phyloP scores from a whole-genome alignment of 768 basidiomycete species.

The Tulasnella sp. region DNA sequence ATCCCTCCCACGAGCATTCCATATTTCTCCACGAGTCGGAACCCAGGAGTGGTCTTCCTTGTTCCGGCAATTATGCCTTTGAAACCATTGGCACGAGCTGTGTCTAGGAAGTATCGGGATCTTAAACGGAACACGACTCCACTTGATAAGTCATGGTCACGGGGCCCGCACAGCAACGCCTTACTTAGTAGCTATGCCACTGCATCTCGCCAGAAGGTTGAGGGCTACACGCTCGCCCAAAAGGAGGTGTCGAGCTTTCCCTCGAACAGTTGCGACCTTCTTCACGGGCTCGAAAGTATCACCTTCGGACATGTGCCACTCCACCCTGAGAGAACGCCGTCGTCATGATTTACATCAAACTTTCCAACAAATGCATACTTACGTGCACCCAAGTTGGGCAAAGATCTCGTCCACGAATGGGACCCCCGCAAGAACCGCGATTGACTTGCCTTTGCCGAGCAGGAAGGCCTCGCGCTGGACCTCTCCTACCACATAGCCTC shows the following conservation, averaged over 20 bases:
- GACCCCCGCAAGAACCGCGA: constrained; percentile 82
- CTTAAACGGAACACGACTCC: constrained; percentile 42
- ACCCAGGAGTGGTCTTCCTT: constrained; percentile 96
- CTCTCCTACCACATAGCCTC: constrained; percentile 94
- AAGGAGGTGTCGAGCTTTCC: constrained; percentile 81
- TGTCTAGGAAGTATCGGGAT: constrained; percentile 75
- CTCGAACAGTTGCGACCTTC: constrained; percentile 86
- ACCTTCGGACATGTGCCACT: constrained; percentile 91
- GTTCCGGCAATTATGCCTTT: constrained; percentile 90
- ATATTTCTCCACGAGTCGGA: constrained; percentile 96
- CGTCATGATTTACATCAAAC: neutral
- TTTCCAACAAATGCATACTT: constrained; percentile 37
- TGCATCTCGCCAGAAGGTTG: constrained; percentile 90
- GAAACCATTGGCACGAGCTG: constrained; percentile 74
- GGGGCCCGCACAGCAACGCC: constrained; percentile 33
- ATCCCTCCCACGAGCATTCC: constrained; percentile 98
- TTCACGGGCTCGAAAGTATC: constrained; percentile 73
- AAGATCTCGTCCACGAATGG: constrained; percentile 97
- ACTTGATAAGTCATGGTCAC: neutral
- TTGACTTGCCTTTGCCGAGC: constrained; percentile 79
- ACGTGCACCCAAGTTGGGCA: constrained; percentile 83
- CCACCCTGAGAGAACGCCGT: constrained; percentile 55
- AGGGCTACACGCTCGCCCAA: constrained; percentile 90
- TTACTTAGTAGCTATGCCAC: constrained; percentile 93
- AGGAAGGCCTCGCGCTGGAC: constrained; percentile 79